phyloP scores from a whole-genome alignment of 2,329 filamentous ascomycete genomes.

The Fusarium musae region DNA sequence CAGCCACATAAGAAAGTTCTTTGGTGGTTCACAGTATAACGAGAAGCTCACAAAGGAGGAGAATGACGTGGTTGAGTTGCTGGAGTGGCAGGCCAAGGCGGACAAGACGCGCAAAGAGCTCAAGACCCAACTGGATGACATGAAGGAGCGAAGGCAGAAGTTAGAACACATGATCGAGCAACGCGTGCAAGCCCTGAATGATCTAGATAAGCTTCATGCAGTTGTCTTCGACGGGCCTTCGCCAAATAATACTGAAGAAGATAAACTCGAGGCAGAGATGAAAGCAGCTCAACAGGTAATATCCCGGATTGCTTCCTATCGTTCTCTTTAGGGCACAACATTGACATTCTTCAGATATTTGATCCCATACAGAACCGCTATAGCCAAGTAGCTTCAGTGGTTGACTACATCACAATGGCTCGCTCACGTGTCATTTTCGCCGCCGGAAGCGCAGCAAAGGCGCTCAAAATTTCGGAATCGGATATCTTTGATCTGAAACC shows the following conservation, averaged over 20 bases:
- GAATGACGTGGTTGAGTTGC: not conserved
- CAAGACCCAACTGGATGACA: not conserved
- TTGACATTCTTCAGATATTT: not conserved
- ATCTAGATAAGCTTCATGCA: not conserved
- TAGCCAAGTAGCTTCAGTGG: not conserved
- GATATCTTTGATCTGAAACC: not conserved
- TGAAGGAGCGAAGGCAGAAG: not conserved
- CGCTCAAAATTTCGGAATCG: not conserved
- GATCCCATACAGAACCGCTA: not conserved
- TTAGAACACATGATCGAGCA: not conserved
- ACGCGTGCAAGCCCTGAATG: not conserved
- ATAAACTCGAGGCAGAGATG: not conserved
- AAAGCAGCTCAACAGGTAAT: not conserved
- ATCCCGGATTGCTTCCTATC: fast-evolving
- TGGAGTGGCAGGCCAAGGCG: not conserved
- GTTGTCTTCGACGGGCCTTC: not conserved
- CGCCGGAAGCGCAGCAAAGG: not conserved
- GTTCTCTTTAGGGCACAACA: not conserved
- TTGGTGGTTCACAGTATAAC: not conserved
- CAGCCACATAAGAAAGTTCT: not conserved
- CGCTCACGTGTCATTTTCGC: not conserved
- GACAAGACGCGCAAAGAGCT: constrained; percentile 3
- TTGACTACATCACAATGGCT: not conserved
- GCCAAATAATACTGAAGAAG: not conserved
- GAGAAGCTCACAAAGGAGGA: not conserved